Conservation (phyloP, 306 rosid species). For the Oemleria cerasiformis region DNA sequence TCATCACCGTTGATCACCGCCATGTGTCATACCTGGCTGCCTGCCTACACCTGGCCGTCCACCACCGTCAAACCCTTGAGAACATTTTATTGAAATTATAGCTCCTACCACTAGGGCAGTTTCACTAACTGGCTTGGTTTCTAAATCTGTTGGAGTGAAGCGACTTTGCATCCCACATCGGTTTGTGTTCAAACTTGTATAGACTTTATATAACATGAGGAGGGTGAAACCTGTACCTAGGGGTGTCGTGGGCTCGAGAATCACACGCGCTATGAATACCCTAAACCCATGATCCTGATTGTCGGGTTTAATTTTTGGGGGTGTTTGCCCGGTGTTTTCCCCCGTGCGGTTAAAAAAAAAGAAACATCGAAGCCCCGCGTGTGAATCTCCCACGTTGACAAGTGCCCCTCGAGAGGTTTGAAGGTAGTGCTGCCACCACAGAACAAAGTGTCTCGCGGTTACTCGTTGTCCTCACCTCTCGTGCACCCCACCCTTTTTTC, state of each 20-base stretch:
- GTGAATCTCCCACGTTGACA: background rate
- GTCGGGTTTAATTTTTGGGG: background rate
- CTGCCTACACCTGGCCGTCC: no score
- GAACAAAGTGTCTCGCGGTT: background rate
- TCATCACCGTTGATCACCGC: no score
- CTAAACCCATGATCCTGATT: background rate
- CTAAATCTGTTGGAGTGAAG: no score
- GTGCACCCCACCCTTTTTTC: background rate
- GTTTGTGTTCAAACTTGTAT: no score
- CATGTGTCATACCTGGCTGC: no score
- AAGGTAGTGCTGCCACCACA: background rate
- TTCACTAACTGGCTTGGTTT: no score
- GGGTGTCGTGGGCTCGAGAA: background rate
- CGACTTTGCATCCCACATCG: no score
- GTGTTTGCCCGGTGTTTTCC: background rate
- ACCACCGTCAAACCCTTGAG: no score
- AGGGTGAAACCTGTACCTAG: no score
- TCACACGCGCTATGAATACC: background rate
- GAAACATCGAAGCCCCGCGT: background rate
- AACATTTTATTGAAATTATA: no score
- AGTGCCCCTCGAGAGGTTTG: background rate
- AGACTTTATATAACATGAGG: no score
- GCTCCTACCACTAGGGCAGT: no score
- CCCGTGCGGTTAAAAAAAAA: background rate
- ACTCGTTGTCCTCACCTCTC: background rate